phyloP scores from a whole-genome alignment of 192 early-diverging fungal species.

The Podila minutissima region DNA sequence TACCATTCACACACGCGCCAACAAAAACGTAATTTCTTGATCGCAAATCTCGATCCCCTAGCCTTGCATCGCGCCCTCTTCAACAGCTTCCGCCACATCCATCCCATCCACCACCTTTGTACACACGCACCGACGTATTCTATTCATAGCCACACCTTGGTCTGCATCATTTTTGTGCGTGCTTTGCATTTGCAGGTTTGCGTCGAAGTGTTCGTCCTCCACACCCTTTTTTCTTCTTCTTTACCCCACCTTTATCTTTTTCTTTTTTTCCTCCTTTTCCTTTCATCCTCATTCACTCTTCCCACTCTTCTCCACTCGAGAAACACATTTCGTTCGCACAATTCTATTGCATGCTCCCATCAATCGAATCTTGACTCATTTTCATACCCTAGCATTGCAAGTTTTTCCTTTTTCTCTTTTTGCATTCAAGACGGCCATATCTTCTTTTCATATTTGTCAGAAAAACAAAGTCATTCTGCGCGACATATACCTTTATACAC shows the following conservation, averaged over 20 bases:
- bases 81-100: too few relatives aligned
- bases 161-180: not conserved
- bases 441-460: not conserved
- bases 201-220: not conserved
- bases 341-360: not conserved
- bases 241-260: too few relatives aligned
- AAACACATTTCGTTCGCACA: not conserved
- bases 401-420: not conserved
- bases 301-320: not conserved
- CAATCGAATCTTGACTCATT: not conserved
- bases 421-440: not conserved
- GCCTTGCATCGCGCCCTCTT: too few relatives aligned
- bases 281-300: not conserved
- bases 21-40: too few relatives aligned
- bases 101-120: not conserved
- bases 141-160: not conserved
- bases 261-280: too few relatives aligned
- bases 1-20: too few relatives aligned
- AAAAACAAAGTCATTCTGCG: too few relatives aligned
- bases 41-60: too few relatives aligned
- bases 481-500: too few relatives aligned
- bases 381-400: not conserved
- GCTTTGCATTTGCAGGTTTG: not conserved
- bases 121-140: not conserved
- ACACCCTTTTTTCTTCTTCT: not conserved